Evolutionary conservation across 2,329 filamentous ascomycete genomes (phyloP).

Genomic region (Colletotrichum agaves): DNA sequence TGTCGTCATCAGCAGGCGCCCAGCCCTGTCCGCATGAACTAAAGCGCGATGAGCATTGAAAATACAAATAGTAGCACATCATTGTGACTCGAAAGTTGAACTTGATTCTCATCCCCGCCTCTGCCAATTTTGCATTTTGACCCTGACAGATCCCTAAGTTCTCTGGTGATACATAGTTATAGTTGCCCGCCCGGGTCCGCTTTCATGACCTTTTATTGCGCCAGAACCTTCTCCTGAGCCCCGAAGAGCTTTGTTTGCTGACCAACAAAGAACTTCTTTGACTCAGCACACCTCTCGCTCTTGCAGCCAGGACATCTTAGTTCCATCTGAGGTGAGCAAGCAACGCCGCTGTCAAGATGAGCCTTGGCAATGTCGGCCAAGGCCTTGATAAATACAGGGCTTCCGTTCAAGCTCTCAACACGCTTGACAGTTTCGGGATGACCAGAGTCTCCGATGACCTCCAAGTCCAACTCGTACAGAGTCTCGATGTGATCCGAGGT

Average conservation of each 20-base stretch:
- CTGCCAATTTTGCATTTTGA: background rate
- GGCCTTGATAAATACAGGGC: constrained; percentile 87
- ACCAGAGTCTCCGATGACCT: constrained; percentile 90
- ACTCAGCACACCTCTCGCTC: constrained; percentile 86
- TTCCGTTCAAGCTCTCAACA: constrained; percentile 92
- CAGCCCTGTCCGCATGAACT: background rate
- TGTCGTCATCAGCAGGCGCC: constrained; percentile 32
- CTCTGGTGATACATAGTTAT: constrained; percentile 29
- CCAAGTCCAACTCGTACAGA: constrained; percentile 90
- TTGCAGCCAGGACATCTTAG: constrained; percentile 93
- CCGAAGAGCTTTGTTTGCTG: constrained; percentile 40
- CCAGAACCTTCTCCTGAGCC: constrained; percentile 16
- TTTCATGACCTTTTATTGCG: background rate
- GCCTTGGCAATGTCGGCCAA: constrained; percentile 86
- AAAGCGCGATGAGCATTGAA: background rate
- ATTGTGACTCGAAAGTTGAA: background rate
- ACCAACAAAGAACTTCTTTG: constrained; percentile 73
- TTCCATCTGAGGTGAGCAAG: constrained; percentile 86
- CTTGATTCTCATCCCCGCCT: constrained; percentile 10
- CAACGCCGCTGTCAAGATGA: constrained; percentile 76
- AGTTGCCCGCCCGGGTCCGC: background rate
- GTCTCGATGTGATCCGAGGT: constrained; percentile 99
- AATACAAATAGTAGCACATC: background rate
- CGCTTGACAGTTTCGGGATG: constrained; percentile 85
- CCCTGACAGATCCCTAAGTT: constrained; percentile 22